Base-by-base conservation (phyloP, 2,329 filamentous ascomycete species). In the Paramyrothecium sp. region DNA sequence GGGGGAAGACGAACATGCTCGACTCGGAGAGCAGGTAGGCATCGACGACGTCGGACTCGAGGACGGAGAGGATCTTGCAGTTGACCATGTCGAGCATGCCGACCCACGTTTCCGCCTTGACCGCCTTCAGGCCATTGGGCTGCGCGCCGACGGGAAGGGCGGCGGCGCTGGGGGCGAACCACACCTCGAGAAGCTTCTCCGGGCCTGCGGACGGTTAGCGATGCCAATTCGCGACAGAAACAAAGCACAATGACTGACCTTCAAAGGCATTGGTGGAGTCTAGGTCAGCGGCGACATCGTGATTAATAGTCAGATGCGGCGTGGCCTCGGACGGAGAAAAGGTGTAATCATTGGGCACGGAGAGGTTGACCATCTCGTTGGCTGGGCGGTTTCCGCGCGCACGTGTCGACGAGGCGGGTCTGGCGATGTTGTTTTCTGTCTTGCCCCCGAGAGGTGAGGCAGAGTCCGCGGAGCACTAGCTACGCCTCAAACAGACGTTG, bases 1-100 rank as follows among this genome's bases (percentile, higher is more conserved):
- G 95, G n/a, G 93, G 92, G 75, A 97, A 99, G 67, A 99, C 92
- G 73, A 99, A 99, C 93, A 99, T 97, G 89, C 95, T 98, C 46
- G 95, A 98, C 78, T 99, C 95, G 61, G 95, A 99, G 56, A 99
- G 83, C 7, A 99, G 86, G 72, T 99, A 99, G 63, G 95, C 94
- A 71, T 99, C 95, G 67, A 98, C 90, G 71, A 94, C 89, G 62
- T 97, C 92, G 22, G 94, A 97, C 71, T 94, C 89, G 62, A 99
- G 86, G 61, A 97, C 89, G 3, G 95, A 99, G 56, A 99, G 82
- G 56, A 99, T 92, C 79, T 99, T 95, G 87, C 95, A 99, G 74
- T 97, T 96, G 77, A 99, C 95, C 70, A 97, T 84, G 72, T 99
- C 95, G 58, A 99, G 85, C 95, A 99, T 97, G 58, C 88, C 88